Evolutionary conservation across 345 rosid genomes (phyloP).

Genomic region (Dimocarpus longan): DNA sequence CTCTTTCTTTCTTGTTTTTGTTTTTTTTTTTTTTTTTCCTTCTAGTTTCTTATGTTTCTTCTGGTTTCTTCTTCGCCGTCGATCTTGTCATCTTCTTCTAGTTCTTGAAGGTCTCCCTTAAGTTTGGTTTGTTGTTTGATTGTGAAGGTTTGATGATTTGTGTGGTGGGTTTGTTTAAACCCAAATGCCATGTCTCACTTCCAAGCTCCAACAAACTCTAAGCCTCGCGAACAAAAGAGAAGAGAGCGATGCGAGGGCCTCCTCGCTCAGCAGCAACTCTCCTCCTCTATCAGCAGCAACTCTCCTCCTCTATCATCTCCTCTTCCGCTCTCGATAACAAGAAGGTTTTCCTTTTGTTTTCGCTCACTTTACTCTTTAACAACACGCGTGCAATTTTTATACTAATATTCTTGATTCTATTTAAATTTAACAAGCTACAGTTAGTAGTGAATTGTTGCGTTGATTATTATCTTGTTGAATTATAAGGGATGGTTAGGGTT

Average conservation of each 20-base stretch:
- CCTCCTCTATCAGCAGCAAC: slow-evolving; percentile 34
- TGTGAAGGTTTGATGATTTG: too few relatives aligned
- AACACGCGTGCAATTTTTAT: neutral
- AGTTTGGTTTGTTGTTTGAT: too few relatives aligned
- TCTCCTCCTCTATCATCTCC: slow-evolving; percentile 41
- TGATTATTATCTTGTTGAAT: neutral
- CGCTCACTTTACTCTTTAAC: too few relatives aligned
- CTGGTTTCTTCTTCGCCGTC: neutral
- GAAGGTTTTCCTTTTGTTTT: slow-evolving; percentile 25
- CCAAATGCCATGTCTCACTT: too few relatives aligned
- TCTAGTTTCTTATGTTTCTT: too few relatives aligned
- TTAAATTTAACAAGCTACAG: neutral
- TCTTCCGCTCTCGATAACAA: slow-evolving; percentile 44
- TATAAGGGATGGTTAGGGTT: slow-evolving; percentile 19
- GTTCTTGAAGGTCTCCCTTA: too few relatives aligned
- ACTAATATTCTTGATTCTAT: neutral
- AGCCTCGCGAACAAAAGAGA: slow-evolving; percentile 73
- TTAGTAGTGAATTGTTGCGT: neutral
- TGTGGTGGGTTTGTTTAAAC: slow-evolving; percentile 39
- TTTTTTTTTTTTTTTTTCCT: too few relatives aligned
- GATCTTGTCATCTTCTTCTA: neutral
- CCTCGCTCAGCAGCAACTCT: slow-evolving; percentile 30
- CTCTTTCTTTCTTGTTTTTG: neutral
- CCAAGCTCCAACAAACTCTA: too few relatives aligned
- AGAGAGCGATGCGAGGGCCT: slow-evolving; percentile 76